phyloP scores from a whole-genome alignment of 768 basidiomycete species.

The Hygrocybe coccinea region DNA sequence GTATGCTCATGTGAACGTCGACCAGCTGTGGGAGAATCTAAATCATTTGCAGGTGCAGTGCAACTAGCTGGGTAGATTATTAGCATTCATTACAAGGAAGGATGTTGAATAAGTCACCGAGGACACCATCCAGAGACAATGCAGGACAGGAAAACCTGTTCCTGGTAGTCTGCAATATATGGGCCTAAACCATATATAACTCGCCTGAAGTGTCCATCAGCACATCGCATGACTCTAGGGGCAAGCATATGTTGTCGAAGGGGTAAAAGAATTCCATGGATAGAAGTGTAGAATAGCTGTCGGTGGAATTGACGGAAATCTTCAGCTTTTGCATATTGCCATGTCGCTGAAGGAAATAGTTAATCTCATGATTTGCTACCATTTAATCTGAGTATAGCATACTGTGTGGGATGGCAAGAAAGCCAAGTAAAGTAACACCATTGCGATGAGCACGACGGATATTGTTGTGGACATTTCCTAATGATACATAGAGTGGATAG shows the following conservation, averaged over 20 bases:
- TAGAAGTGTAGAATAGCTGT: slow-evolving; percentile 29
- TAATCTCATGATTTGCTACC: neutral
- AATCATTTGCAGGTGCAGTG: slow-evolving; percentile 17
- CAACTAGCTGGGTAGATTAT: slow-evolving; percentile 20
- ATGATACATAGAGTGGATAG: slow-evolving; percentile 32
- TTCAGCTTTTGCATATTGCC: slow-evolving; percentile 11
- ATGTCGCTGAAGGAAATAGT: neutral
- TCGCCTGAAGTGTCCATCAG: slow-evolving; percentile 27
- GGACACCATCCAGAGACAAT: slow-evolving; percentile 36
- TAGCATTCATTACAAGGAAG: slow-evolving; percentile 4
- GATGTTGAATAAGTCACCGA: slow-evolving; percentile 15
- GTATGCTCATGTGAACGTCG: slow-evolving; percentile 18
- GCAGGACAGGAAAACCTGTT: slow-evolving; percentile 30
- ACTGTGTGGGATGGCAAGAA: slow-evolving; percentile 30
- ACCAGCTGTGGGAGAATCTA: slow-evolving; percentile 20
- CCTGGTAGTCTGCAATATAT: slow-evolving; percentile 40
- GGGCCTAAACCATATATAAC: slow-evolving; percentile 31
- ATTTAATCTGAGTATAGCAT: neutral
- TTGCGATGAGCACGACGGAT: slow-evolving; percentile 29
- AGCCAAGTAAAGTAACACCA: slow-evolving; percentile 25
- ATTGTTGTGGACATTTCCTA: slow-evolving; percentile 31
- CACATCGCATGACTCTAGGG: slow-evolving; percentile 21
- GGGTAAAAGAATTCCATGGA: slow-evolving; percentile 19
- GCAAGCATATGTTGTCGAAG: slow-evolving; percentile 24
- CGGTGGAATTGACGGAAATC: slow-evolving; percentile 25